phyloP scores from a whole-genome alignment of 805 yeast genomes.

The Yarrowia sp. region DNA sequence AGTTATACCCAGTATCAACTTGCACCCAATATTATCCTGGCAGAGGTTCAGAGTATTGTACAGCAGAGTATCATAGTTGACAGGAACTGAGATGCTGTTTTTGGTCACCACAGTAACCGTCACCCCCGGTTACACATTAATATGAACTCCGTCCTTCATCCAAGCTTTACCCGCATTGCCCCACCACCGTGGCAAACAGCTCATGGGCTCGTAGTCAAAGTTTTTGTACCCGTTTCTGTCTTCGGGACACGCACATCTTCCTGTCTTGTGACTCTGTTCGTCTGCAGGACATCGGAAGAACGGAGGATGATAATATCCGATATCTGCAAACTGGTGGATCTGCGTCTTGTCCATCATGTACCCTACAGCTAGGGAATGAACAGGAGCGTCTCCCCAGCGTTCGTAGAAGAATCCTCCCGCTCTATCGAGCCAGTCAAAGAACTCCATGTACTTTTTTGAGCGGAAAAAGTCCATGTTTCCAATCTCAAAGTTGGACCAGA shows the following conservation, averaged over 20 bases:
- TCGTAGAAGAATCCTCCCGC: constrained; percentile 86
- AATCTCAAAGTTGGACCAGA: constrained; percentile 84
- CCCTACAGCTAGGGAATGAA: constrained; percentile 69
- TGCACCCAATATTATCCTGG: too few species aligned
- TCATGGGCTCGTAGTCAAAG: constrained; percentile 37
- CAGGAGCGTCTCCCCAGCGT: constrained; percentile 96
- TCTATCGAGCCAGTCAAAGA: constrained; percentile 63
- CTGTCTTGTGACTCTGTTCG: constrained; percentile 35
- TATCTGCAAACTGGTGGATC: constrained; percentile 73
- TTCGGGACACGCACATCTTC: constrained; percentile 40
- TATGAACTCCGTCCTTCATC: constrained; percentile 13
- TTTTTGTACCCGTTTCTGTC: constrained; percentile 34
- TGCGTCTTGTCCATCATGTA: constrained; percentile 56
- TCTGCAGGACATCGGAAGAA: constrained; percentile 46
- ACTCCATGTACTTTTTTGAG: constrained; percentile 60
- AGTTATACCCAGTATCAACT: too few species aligned
- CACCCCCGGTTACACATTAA: not conserved
- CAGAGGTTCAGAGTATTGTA: too few species aligned
- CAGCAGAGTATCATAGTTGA: too few species aligned
- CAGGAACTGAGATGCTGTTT: too few species aligned
- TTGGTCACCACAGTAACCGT: too few species aligned
- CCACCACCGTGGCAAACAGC: constrained; percentile 42
- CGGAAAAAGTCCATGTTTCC: constrained; percentile 74
- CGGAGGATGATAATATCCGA: constrained; percentile 76
- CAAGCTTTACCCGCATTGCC: constrained; percentile 35